Evolutionary conservation across 371 early-diverging fungal genomes (phyloP), one percentile per base, ranked within the genome.

Genomic region (Circinella umbellata): DNA sequence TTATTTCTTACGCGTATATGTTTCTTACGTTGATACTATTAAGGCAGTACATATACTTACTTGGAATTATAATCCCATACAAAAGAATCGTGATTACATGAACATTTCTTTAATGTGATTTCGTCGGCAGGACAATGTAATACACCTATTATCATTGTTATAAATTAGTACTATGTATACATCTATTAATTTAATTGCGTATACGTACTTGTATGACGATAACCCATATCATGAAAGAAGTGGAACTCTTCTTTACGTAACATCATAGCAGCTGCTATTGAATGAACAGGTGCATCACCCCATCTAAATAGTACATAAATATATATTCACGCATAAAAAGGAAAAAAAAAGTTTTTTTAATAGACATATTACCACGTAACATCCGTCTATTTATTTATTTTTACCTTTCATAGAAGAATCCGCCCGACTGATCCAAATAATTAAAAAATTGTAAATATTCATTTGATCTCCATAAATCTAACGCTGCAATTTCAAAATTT

Each of bases 221-320:
- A 95, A 0, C 93, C 94, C 61, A 95, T 91, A 62, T 94, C 92
- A 61, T 92, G 87, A 82, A 98, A 98, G 78, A 91, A 97, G 67
- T 98, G 97, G 4, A 97, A 78, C 74, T 96, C 82, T 9, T 83
- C 76, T 68, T 89, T 80, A 34, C 83, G 77, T 57, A 92, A 77
- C 73, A 94, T 80, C 63, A 96, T 42, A 11, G 90, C 88, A 17
- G 90, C 91, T 20, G 90, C 90, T 72, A 97, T 86, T 1, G 94
- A 92, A 76, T 97, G 99, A 0, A 98, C 94, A 3, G 99, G 98
- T 0, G 98, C 99, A 86, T 98, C 98, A 8, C 98, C 97, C 97
- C 98, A 97, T 8, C 94, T 94, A 51, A 9, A 51, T 51, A 51
- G 15, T n/a, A 15, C 15, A n/a, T 62, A 93, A 91, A 69, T 93